phyloP scores from a whole-genome alignment of 331 rosid species.

The Acacia concinna region DNA sequence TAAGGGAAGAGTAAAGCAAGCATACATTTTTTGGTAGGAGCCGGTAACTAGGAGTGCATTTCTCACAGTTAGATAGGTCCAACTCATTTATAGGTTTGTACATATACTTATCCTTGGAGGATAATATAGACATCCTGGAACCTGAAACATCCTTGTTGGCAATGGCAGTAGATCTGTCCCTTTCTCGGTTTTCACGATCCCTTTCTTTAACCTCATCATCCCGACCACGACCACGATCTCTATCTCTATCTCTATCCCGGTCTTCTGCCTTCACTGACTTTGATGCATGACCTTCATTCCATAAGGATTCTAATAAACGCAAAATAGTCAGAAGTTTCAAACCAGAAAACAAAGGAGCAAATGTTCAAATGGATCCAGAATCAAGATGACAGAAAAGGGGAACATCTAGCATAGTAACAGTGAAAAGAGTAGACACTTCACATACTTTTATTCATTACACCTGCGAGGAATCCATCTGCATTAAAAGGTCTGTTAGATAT shows the following conservation, averaged over 20 bases:
- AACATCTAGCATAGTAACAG: conserved; percentile 18
- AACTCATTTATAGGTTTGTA: conserved; percentile 91
- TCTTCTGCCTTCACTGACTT: conserved; percentile 76
- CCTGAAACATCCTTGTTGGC: conserved; percentile 63
- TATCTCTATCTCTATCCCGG: conserved; percentile 44
- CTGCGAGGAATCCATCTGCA: conserved; percentile 98
- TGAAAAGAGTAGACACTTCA: conserved; percentile 38
- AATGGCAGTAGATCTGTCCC: conserved; percentile 53
- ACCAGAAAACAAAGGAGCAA: conserved; percentile 30
- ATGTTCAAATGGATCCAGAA: conserved; percentile 16
- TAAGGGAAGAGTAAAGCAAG: conserved; percentile 18
- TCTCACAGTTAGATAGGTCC: conserved; percentile 93
- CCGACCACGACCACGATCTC: conserved; percentile 64
- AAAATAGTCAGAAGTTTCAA: conserved; percentile 31
- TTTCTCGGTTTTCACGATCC: conserved; percentile 72
- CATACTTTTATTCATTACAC: conserved; percentile 97
- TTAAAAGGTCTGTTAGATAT: conserved; percentile 52
- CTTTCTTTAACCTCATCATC: conserved; percentile 79
- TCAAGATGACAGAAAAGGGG: conserved; percentile 25
- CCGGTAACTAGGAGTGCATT: conserved; percentile 92
- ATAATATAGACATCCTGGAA: conserved; percentile 60
- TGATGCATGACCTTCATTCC: conserved; percentile 70
- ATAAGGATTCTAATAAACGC: conserved; percentile 64
- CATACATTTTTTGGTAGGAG: conserved; percentile 86
- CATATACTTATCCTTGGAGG: conserved; percentile 84